Evolutionary conservation across 2,329 filamentous ascomycete genomes (phyloP).

Genomic region (Lecanicillium sp.): DNA sequence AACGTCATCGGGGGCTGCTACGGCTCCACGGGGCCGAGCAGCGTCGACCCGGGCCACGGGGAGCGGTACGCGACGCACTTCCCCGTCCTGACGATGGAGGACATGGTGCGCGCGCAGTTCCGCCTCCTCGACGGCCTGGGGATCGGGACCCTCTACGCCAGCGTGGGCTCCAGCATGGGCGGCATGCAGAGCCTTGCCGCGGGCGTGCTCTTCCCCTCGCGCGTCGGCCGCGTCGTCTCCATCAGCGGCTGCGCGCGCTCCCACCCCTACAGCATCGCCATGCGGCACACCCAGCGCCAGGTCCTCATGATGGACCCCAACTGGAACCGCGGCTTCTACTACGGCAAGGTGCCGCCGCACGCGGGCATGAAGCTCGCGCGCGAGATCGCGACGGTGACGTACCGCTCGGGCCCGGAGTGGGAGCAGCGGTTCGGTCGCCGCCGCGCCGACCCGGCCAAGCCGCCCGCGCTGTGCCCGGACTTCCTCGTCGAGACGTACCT

Average conservation of each 20-base stretch:
- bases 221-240: slow-evolving; percentile 76
- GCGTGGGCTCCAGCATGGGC: slow-evolving; percentile 94
- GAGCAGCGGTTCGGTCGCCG: slow-evolving; percentile 87
- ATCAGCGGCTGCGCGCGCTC: slow-evolving; percentile 91
- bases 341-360: slow-evolving; percentile 80
- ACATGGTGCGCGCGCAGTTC: slow-evolving; percentile 97
- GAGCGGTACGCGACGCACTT: slow-evolving; percentile 89
- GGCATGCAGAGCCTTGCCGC: slow-evolving; percentile 95
- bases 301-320: slow-evolving; percentile 99
- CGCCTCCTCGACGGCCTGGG: slow-evolving; percentile 73
- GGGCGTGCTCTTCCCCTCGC: slow-evolving; percentile 73
- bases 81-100: slow-evolving; percentile 89
- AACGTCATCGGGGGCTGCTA: slow-evolving; percentile 96
- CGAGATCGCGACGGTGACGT: slow-evolving; percentile 96
- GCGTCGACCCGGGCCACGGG: slow-evolving; percentile 81
- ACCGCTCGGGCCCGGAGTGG: slow-evolving; percentile 95
- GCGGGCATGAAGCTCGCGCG: slow-evolving; percentile 96
- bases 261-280: slow-evolving; percentile 96
- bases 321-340: slow-evolving; percentile 95
- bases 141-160: slow-evolving; percentile 77
- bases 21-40: slow-evolving; percentile 86
- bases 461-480: slow-evolving; percentile 90
- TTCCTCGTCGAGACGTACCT: slow-evolving; percentile 98
- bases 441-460: slow-evolving; percentile 77
- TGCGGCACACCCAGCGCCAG: slow-evolving; percentile 95